Conservation (phyloP, 1,139 yeast genomes). For the Taphrina confusa region DNA sequence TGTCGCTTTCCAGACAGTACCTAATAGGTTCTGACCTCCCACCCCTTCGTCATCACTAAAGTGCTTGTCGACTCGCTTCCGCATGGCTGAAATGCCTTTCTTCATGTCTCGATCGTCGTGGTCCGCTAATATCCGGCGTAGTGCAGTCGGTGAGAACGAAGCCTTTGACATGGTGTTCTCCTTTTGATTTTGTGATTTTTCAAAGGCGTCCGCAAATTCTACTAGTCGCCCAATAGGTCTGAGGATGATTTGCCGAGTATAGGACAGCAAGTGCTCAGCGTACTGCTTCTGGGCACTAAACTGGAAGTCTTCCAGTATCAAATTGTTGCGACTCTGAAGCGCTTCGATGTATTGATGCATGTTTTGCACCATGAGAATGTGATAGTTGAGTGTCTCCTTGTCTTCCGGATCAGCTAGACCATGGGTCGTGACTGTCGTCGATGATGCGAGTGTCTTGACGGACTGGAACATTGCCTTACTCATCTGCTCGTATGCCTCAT, state of each 20-base stretch:
- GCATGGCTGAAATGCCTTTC: conserved; percentile 58
- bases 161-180: conserved; percentile 62
- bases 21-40: background rate
- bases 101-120: conserved; percentile 63
- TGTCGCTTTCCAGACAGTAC: conserved; percentile 53
- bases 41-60: conserved; percentile 50
- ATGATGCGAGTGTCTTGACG: conserved; percentile 45
- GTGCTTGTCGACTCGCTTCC: conserved; percentile 61
- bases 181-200: conserved; percentile 47
- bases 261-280: conserved; percentile 52
- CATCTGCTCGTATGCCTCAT: conserved; percentile 51
- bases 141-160: conserved; percentile 61
- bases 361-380: conserved; percentile 65
- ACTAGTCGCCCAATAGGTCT: conserved; percentile 65
- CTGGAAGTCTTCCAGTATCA: conserved; percentile 45
- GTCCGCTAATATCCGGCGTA: conserved; percentile 58
- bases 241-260: conserved; percentile 57
- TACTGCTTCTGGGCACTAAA: conserved; percentile 49
- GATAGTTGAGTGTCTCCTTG: conserved; percentile 59
- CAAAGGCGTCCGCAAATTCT: conserved; percentile 67
- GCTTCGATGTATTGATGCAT: conserved; percentile 61
- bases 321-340: conserved; percentile 46
- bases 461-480: conserved; percentile 46
- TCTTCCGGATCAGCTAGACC: conserved; percentile 52
- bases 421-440: conserved; percentile 35